These are phyloP conservation scores for Mortierella sp. DNA, from an alignment of 371 early-diverging fungal species.

Conservation along the genomic window DNA sequence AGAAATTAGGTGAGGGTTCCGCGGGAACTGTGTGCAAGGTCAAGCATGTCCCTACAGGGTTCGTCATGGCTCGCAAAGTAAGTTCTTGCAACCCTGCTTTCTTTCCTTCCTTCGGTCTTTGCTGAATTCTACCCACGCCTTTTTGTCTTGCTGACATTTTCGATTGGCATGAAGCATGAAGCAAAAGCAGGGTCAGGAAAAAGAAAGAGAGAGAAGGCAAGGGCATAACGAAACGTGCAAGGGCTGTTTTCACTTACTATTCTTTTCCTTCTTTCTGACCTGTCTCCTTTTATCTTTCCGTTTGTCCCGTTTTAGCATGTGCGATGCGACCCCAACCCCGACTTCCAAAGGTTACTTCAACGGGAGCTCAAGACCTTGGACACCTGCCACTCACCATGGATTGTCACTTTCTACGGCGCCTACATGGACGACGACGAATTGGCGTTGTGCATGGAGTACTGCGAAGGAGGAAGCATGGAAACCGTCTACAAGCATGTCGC, in stretches of 20 bases:
- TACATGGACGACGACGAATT: slow-evolving; percentile 92
- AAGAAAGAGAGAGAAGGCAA: not conserved
- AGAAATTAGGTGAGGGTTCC: slow-evolving; percentile 89
- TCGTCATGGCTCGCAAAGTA: slow-evolving; percentile 97
- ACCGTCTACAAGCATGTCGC: slow-evolving; percentile 81
- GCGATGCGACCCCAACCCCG: slow-evolving; percentile 76
- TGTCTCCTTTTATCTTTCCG: not conserved
- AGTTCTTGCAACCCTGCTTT: not conserved
- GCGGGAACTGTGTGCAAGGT: slow-evolving; percentile 95
- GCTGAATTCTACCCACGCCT: not conserved
- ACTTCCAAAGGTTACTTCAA: slow-evolving; percentile 86
- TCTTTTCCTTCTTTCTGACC: not conserved
- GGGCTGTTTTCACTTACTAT: not conserved
- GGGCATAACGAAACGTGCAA: not conserved
- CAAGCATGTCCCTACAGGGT: slow-evolving; percentile 78
- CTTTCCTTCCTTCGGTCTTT: not conserved
- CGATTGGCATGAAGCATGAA: not conserved
- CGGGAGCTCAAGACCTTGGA: slow-evolving; percentile 92
- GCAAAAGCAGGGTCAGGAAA: not conserved
- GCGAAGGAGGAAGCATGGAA: slow-evolving; percentile 87
- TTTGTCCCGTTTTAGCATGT: slow-evolving; percentile 63
- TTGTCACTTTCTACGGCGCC: slow-evolving; percentile 95
- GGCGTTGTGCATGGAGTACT: slow-evolving; percentile 97
- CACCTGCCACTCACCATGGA: slow-evolving; percentile 91
- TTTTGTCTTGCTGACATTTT: not conserved